Conservation (phyloP, 352 stramenopile genomes). For the Globisporangium middletonii region DNA sequence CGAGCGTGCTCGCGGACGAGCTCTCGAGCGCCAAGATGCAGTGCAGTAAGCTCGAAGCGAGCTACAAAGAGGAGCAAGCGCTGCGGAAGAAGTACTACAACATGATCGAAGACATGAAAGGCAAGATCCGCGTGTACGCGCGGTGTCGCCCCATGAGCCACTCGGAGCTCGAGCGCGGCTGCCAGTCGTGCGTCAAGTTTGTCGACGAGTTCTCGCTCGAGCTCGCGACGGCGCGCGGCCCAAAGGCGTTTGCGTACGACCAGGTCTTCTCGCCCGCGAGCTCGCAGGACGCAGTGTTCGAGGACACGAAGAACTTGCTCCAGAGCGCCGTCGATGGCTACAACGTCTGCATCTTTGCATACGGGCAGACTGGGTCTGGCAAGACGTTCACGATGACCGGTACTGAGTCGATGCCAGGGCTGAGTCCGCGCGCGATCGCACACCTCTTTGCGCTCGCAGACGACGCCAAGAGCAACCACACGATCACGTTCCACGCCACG, state of each 20-base stretch:
- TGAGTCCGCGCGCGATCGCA: slow-evolving; percentile 85
- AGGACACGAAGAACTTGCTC: slow-evolving; percentile 90
- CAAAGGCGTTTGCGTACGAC: slow-evolving; percentile 89
- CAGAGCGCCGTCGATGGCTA: slow-evolving; percentile 89
- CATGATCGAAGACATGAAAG: slow-evolving; percentile 95
- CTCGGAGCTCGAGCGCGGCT: slow-evolving; percentile 81
- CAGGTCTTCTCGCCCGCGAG: slow-evolving; percentile 78
- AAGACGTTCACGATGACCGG: slow-evolving; percentile 95
- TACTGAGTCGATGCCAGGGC: slow-evolving; percentile 50
- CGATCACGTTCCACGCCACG: slow-evolving; percentile 73
- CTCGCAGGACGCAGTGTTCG: slow-evolving; percentile 85
- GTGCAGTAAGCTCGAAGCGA: slow-evolving; percentile 52
- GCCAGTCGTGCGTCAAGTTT: slow-evolving; percentile 56
- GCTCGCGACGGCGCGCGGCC: slow-evolving; percentile 64
- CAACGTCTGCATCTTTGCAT: slow-evolving; percentile 93
- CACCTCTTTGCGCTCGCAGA: slow-evolving; percentile 79
- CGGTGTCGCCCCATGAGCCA: slow-evolving; percentile 88
- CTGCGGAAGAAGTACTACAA: slow-evolving; percentile 96
- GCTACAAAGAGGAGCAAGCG: slow-evolving; percentile 84
- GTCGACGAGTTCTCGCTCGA: slow-evolving; percentile 84
- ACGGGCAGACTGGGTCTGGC: slow-evolving; percentile 90
- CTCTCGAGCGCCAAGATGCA: slow-evolving; percentile 27
- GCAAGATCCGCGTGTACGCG: slow-evolving; percentile 92
- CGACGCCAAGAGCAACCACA: slow-evolving; percentile 38
- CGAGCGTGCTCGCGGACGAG: slow-evolving; percentile 38